Evolutionary conservation across 1,284 basidiomycete genomes (phyloP), one percentile per base, ranked within the genome.

Genomic region (Ganoderma sinense): DNA sequence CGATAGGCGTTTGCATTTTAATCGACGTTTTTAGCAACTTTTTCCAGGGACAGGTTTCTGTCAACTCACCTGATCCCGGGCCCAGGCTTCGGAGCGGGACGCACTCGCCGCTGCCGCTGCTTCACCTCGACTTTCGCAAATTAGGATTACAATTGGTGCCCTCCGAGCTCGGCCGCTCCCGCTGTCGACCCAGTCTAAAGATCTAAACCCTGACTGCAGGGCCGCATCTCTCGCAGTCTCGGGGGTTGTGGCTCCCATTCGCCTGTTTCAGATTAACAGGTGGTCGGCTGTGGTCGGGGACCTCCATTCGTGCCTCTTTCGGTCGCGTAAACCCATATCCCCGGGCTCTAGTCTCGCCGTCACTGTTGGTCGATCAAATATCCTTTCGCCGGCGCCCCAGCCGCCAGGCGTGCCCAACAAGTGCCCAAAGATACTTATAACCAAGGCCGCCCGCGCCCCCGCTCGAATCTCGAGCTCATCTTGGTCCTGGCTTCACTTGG

Each of bases 1-100:
- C 6, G 36, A 36, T 2, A 36, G 36, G 36, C 36, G 36, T 36
- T 36, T 36, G 23, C 23, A 51, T 51, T 51, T 26, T 51, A 26
- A 23, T 48, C 45, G 45, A 10, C 7, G n/a, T n/a, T 23, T 48
- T 48, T 10, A n/a, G 45, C 45, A 23, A 20, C 45, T 7, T 48
- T 48, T 48, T 48, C 45, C 48, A 51, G 48, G 48, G 48, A 26
- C 48, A 51, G 48, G 48, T 26, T 51, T 26, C 23, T 26, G 48
- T 51, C 48, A 51, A 26, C 23, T 51, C 11, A 26, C 48, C 48
- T 51, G 48, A 51, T 51, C 48, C 23, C 7, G 23, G 23, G 48
- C 23, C 48, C 23, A 51, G 48, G 48, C 48, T 51, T 51, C 48
- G 48, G 48, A 51, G 48, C 48, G 48, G 48, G 48, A 51, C 48